These are phyloP conservation scores for Epichloe sibirici DNA, from an alignment of 2,329 filamentous ascomycete species.

Conservation along the genomic window DNA sequence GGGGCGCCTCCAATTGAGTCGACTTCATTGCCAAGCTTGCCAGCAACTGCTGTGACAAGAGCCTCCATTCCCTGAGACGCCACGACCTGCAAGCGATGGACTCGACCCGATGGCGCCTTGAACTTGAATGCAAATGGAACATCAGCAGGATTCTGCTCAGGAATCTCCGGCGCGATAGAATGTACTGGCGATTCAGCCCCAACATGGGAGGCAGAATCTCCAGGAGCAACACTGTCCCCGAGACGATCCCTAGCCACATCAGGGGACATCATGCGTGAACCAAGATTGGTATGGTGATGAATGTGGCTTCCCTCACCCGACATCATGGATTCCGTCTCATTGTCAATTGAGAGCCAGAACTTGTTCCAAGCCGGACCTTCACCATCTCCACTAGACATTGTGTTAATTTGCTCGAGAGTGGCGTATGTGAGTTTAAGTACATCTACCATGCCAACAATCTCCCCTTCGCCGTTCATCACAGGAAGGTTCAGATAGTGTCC, in stretches of 20 bases:
- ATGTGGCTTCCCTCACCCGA: constrained; percentile 80
- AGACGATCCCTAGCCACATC: constrained; percentile 61
- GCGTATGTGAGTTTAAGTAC: constrained; percentile 97
- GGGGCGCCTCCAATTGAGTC: constrained; percentile 75
- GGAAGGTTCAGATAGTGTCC: constrained; percentile 96
- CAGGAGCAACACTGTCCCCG: constrained; percentile 74
- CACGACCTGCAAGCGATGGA: constrained; percentile 79
- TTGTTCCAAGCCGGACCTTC: constrained; percentile 99
- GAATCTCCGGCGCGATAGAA: constrained; percentile 41
- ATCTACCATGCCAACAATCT: constrained; percentile 99
- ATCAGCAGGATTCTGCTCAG: constrained; percentile 52
- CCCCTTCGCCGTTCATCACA: constrained; percentile 93
- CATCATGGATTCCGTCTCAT: constrained; percentile 91
- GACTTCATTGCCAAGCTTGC: constrained; percentile 75
- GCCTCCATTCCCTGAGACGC: constrained; percentile 70
- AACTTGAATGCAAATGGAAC: constrained; percentile 95
- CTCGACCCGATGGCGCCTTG: constrained; percentile 89
- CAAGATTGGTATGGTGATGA: constrained; percentile 49
- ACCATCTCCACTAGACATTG: constrained; percentile 75
- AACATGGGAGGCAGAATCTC: constrained; percentile 88
- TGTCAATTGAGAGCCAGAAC: constrained; percentile 93
- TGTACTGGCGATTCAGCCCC: constrained; percentile 67
- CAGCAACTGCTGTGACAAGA: constrained; percentile 63
- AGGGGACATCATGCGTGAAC: constrained; percentile 68
- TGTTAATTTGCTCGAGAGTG: constrained; percentile 94